Conservation (phyloP, 805 yeast genomes). For the Pichia heedii region DNA sequence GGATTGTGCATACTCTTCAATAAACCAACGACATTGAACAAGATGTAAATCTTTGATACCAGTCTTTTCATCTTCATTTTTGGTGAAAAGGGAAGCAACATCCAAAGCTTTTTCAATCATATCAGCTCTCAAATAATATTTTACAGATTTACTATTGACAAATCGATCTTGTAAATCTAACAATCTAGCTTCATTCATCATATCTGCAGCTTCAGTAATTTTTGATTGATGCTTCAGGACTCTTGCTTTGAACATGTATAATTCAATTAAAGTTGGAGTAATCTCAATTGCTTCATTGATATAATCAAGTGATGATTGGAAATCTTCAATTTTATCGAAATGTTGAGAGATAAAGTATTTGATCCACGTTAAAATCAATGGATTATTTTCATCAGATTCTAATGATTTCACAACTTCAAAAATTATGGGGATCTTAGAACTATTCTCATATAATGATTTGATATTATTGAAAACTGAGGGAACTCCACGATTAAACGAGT, state of each 20-base stretch:
- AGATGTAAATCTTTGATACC: constrained; percentile 80
- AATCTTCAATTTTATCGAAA: constrained; percentile 46
- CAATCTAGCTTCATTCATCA: constrained; percentile 61
- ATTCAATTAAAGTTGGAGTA: constrained; percentile 80
- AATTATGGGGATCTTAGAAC: constrained; percentile 31
- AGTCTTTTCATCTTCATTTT: constrained; percentile 69
- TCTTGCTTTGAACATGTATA: constrained; percentile 72
- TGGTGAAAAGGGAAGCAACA: constrained; percentile 71
- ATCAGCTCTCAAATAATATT: constrained; percentile 73
- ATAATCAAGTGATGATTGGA: constrained; percentile 42
- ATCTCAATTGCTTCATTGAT: constrained; percentile 58
- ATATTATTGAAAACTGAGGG: constrained; percentile 86
- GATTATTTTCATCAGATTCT: constrained; percentile 26
- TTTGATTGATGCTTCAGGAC: constrained; percentile 67
- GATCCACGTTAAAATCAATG: constrained; percentile 57
- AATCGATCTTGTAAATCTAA: constrained; percentile 86
- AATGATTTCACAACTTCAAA: constrained; percentile 47
- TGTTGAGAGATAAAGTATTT: constrained; percentile 74
- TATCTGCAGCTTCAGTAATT: constrained; percentile 48
- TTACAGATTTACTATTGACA: constrained; percentile 79
- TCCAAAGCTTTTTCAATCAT: constrained; percentile 65
- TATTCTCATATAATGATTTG: constrained; percentile 62
- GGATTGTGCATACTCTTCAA: constrained; percentile 78
- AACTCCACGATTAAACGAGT: constrained; percentile 68
- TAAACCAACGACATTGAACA: constrained; percentile 89